phyloP scores from a whole-genome alignment of 2,329 filamentous ascomycete genomes.

The Colletotrichum cordylinicola region DNA sequence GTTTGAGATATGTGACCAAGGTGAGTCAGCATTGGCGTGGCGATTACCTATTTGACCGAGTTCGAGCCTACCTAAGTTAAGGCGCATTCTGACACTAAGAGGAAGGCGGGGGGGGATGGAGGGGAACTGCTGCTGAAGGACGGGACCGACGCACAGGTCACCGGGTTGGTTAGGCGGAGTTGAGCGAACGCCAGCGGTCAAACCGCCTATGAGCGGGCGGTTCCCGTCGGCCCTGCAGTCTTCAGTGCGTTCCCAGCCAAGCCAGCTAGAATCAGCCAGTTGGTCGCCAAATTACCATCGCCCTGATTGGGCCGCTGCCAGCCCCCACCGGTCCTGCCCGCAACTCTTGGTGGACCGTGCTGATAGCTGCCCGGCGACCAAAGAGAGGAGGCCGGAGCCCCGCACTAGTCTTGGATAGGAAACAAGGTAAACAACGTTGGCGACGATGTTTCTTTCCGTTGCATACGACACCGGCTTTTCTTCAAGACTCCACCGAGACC shows the following conservation, averaged over 20 bases:
- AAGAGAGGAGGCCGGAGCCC: background rate
- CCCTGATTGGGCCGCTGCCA: background rate
- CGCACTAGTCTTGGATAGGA: conserved; percentile 14
- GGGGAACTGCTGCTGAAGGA: background rate
- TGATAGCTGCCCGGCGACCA: background rate
- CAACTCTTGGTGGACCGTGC: background rate
- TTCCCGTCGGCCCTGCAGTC: background rate
- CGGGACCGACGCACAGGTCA: conserved; percentile 10
- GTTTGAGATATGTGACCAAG: background rate
- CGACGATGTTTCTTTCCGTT: background rate
- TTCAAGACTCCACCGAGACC: background rate
- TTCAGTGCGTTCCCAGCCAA: no score
- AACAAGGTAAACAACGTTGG: conserved; percentile 15
- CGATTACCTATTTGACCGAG: conserved; percentile 10
- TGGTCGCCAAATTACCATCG: background rate
- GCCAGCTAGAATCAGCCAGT: background rate
- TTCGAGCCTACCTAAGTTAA: background rate
- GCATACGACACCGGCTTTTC: conserved; percentile 9
- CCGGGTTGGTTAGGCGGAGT: background rate
- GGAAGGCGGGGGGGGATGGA: background rate
- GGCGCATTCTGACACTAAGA: background rate
- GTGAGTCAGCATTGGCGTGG: conserved; percentile 19
- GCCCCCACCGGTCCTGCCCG: background rate
- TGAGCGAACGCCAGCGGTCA: background rate
- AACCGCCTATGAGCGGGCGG: background rate